phyloP scores from a whole-genome alignment of 768 basidiomycete species.

The Myochromella boudieri region DNA sequence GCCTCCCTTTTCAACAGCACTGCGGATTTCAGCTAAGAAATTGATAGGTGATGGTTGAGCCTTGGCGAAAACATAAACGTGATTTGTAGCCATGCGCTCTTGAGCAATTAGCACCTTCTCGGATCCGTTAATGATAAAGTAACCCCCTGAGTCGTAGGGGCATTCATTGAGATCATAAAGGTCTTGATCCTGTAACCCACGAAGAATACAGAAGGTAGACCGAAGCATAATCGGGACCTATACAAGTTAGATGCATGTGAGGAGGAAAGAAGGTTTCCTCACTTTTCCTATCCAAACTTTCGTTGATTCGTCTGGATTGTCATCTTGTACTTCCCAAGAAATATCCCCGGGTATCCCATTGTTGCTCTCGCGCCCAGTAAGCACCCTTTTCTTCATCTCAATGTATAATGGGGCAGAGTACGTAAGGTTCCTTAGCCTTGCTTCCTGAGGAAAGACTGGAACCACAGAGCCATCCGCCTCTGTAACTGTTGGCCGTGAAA shows the following conservation, averaged over 20 bases:
- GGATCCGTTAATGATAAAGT: slow-evolving; percentile 99
- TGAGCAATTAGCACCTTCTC: slow-evolving; percentile 99
- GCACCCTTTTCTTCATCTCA: slow-evolving; percentile 88
- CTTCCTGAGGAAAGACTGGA: slow-evolving; percentile 96
- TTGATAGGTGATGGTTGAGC: slow-evolving; percentile 94
- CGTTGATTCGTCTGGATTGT: slow-evolving; percentile 58
- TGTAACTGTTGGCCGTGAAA: slow-evolving; percentile 91
- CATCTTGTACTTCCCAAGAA: slow-evolving; percentile 70
- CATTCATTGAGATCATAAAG: slow-evolving; percentile 95
- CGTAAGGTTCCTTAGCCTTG: slow-evolving; percentile 89
- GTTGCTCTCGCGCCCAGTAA: slow-evolving; percentile 79
- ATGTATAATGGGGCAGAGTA: slow-evolving; percentile 96
- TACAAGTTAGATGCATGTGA: slow-evolving; percentile 12
- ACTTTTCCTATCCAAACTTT: slow-evolving; percentile 98
- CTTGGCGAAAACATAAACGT: slow-evolving; percentile 99
- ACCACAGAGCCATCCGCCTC: slow-evolving; percentile 94
- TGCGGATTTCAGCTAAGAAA: slow-evolving; percentile 95
- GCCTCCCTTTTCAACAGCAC: slow-evolving; percentile 96
- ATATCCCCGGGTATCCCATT: slow-evolving; percentile 80
- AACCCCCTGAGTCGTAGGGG: slow-evolving; percentile 97
- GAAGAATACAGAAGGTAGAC: slow-evolving; percentile 92
- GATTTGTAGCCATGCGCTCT: slow-evolving; percentile 99
- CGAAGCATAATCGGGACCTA: slow-evolving; percentile 98
- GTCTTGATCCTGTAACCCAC: slow-evolving; percentile 74
- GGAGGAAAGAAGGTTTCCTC: too few species aligned